phyloP scores from a whole-genome alignment of 257 asterid genomes.

The Leptodermis oblonga region DNA sequence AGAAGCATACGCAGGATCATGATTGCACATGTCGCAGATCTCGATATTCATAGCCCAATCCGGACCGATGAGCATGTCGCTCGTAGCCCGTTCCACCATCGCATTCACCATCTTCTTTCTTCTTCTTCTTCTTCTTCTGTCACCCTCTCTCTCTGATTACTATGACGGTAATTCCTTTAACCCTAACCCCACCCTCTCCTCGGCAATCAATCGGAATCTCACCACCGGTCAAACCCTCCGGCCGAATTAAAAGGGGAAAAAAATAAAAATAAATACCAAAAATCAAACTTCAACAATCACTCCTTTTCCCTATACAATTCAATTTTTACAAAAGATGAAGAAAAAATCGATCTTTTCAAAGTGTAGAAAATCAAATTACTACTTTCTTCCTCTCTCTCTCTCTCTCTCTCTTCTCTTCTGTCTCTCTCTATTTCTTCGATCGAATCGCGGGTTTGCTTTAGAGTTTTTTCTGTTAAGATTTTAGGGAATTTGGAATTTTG shows the following conservation, averaged over 20 bases:
- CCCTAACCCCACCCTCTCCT: conserved; percentile 3
- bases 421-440: background rate
- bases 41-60: conserved; percentile 99
- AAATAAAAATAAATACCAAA: background rate
- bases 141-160: background rate
- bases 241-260: background rate
- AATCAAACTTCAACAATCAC: background rate
- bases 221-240: conserved; percentile 20
- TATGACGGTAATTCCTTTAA: too few relatives aligned
- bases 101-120: conserved; percentile 66
- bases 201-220: conserved; percentile 15
- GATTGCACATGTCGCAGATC: conserved; percentile 98
- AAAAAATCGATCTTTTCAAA: conserved; percentile 5
- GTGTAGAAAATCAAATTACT: conserved; percentile 7
- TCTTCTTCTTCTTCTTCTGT: conserved; percentile 8
- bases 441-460: conserved; percentile 6
- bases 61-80: conserved; percentile 96
- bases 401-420: conserved; percentile 9
- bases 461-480: conserved; percentile 11
- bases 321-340: background rate
- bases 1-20: conserved; percentile 80
- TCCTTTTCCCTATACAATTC: background rate
- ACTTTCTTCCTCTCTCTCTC: conserved; percentile 4
- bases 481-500: background rate
- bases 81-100: conserved; percentile 95